Evolutionary conservation across 306 rosid genomes (phyloP), one percentile per base, ranked within the genome.

Genomic region (Gleditsia sinensis): DNA sequence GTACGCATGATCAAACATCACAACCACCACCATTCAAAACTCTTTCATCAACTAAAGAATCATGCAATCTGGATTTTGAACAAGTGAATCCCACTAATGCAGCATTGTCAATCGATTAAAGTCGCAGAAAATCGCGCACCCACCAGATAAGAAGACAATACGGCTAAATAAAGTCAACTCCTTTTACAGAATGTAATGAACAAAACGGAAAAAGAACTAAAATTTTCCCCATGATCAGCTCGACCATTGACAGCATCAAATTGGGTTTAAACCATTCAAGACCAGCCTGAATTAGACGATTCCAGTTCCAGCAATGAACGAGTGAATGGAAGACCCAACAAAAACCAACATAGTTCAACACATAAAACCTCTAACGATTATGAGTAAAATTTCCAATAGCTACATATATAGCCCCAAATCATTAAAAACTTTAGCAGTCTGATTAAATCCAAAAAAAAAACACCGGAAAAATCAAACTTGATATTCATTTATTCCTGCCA

Each of bases 131-230:
- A 58, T 28, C 11, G 37, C 40, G 61, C 39, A 72, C 53, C 69
- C 57, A 61, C 37, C 37, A 20, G 58, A 7, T 21, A n/a, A 39
- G 54, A 40, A 36, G 40, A 17, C 56, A 37, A 68, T 16, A 32
- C 40, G 40, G 42, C 71, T 58, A 45, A 67, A 77, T n/a, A 82
- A 82, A 80, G 79, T 67, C 85, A 69, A 56, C 79, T 76, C 60
- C 23, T 78, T 76, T 7, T 12, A 62, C 57, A 80, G 5, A 70
- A 48, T 32, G 30, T 10, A 71, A 80, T 28, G 40, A 70, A 67
- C 30, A 56, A 56, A 58, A 46, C 9, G 4, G 43, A n/a, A 43
- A 39, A 69, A 40, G 3, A 40, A 49, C 14, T 7, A 7, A 54
- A 10, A 3, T 50, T 39, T 33, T 48, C 21, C 6, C 11, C 21